Conservation (phyloP, 352 stramenopile genomes). For the Phytopythium cucurbitacearum region DNA sequence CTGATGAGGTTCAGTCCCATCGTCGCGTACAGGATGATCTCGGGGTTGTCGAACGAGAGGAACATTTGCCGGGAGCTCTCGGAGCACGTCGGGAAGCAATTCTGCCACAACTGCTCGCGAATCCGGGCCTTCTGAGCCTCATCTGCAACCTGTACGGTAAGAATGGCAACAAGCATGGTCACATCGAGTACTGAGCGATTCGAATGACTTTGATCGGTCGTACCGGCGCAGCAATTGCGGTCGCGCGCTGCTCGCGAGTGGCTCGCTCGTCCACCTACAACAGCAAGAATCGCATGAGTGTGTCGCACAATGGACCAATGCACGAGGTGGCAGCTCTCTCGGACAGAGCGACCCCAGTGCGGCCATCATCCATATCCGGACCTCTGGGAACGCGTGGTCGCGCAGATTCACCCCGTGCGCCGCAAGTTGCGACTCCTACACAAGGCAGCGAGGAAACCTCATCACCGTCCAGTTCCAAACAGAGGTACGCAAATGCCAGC, state of each 20-base stretch:
- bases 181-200: background rate
- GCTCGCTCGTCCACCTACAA: constrained; percentile 5
- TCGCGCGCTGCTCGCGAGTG: constrained; percentile 4
- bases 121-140: constrained; percentile 39
- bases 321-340: background rate
- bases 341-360: background rate
- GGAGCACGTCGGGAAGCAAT: constrained; percentile 79
- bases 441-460: constrained; percentile 16
- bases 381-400: constrained; percentile 20
- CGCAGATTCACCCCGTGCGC: constrained; percentile 21
- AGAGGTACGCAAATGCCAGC: background rate
- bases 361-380: constrained; percentile 5
- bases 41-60: constrained; percentile 66
- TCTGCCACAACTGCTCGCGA: constrained; percentile 71
- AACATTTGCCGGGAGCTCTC: constrained; percentile 67
- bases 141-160: constrained; percentile 24
- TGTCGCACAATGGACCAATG: background rate
- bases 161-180: background rate
- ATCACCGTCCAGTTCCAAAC: background rate
- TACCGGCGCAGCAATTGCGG: background rate
- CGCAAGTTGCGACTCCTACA: constrained; percentile 34
- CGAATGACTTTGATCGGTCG: background rate
- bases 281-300: background rate
- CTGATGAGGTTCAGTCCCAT: constrained; percentile 82
- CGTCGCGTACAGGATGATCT: constrained; percentile 78